phyloP scores from a whole-genome alignment of 2,329 filamentous ascomycete species.

The Scedosporium apiospermum region DNA sequence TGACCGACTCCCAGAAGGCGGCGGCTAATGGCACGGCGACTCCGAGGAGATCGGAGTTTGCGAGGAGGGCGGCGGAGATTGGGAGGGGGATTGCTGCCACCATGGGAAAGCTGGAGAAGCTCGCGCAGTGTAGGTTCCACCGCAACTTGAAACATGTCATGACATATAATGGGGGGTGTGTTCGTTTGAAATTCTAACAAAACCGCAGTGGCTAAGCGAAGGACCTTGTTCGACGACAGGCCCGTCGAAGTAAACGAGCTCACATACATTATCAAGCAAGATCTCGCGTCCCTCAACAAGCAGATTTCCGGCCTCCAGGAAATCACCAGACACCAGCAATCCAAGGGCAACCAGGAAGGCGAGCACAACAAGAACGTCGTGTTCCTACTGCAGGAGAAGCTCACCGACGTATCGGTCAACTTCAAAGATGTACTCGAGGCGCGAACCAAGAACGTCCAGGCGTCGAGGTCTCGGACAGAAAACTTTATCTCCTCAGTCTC shows the following conservation, averaged over 20 bases:
- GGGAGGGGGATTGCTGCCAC: constrained; percentile 84
- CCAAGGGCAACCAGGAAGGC: constrained; percentile 68
- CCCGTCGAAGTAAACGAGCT: constrained; percentile 95
- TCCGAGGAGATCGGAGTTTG: constrained; percentile 78
- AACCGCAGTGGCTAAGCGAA: constrained; percentile 74
- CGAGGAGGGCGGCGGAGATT: constrained; percentile 82
- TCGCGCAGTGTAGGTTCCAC: constrained; percentile 63
- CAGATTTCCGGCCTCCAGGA: constrained; percentile 78
- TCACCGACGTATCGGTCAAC: constrained; percentile 86
- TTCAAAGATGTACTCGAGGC: constrained; percentile 98
- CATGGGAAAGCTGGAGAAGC: constrained; percentile 88
- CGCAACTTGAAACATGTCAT: background rate
- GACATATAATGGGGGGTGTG: background rate
- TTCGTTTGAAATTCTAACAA: background rate
- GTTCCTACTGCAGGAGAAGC: constrained; percentile 78
- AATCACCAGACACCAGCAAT: constrained; percentile 68
- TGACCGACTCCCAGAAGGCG: constrained; percentile 64
- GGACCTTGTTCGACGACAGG: constrained; percentile 93
- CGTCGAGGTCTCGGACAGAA: constrained; percentile 81
- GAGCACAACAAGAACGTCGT: constrained; percentile 98
- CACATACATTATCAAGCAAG: constrained; percentile 97
- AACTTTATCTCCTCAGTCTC: constrained; percentile 92
- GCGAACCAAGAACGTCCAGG: constrained; percentile 95
- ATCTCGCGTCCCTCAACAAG: constrained; percentile 72
- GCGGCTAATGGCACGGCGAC: constrained; percentile 44